Conservation (phyloP, 2,329 filamentous ascomycete genomes). For the Chaetomium olivaceum region DNA sequence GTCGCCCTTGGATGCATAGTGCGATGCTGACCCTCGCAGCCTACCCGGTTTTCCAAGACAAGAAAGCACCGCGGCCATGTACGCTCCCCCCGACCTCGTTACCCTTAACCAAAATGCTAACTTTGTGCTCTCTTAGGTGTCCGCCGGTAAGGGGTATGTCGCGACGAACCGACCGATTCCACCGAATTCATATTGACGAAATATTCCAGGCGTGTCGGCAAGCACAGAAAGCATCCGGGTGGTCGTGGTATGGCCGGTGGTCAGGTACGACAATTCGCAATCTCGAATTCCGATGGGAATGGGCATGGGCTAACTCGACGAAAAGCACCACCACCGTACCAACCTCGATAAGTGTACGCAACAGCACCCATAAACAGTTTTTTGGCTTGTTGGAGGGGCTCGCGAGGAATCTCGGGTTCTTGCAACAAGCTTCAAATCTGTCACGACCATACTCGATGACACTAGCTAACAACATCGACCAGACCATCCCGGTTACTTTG, state of each 20-base stretch:
- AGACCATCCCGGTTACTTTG: constrained; percentile 97
- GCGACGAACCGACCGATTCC: constrained; percentile 27
- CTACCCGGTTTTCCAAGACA: constrained; percentile 74
- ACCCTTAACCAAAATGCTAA: constrained; percentile 35
- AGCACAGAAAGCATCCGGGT: constrained; percentile 92
- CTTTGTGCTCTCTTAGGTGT: constrained; percentile 66
- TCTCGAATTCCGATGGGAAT: constrained; percentile 17
- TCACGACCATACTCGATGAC: constrained; percentile 74
- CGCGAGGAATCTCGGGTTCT: constrained; percentile 1
- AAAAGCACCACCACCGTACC: constrained; percentile 85
- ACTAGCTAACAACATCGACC: constrained; percentile 48
- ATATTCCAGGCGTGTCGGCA: constrained; percentile 72
- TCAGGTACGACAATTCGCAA: constrained; percentile 50
- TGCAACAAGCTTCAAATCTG: constrained; percentile 15
- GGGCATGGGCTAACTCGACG: constrained; percentile 27
- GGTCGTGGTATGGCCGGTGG: constrained; percentile 92
- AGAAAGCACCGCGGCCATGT: constrained; percentile 69
- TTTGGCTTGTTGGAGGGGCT: constrained; percentile 11
- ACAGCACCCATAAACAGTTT: constrained; percentile 49
- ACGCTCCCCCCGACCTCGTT: constrained; percentile 26
- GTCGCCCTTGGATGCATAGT: constrained; percentile 2
- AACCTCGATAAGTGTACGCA: constrained; percentile 68
- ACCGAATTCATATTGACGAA: constrained; percentile 29
- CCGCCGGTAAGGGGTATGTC: constrained; percentile 78
- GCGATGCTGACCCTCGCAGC: constrained; percentile 43